Evolutionary conservation across 2,329 filamentous ascomycete species (phyloP).

Genomic region (Phaeomoniella chlamydospora): DNA sequence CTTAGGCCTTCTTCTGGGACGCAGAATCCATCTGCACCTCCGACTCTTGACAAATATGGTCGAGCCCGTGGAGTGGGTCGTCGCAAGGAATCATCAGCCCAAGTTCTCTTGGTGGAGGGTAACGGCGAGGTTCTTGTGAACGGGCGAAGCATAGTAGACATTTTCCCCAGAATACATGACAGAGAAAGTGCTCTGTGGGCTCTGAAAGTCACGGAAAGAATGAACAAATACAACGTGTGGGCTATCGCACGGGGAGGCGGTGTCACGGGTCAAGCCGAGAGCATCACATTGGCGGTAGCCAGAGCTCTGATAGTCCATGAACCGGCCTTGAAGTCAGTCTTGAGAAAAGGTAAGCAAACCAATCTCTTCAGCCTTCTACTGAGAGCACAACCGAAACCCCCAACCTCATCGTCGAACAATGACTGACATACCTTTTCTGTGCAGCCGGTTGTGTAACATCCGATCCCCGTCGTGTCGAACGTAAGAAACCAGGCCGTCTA

Average conservation of each 20-base stretch:
- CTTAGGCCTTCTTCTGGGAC: slow-evolving; percentile 61
- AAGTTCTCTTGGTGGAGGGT: slow-evolving; percentile 81
- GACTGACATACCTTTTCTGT: no score
- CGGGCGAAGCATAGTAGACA: slow-evolving; percentile 66
- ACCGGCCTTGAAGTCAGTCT: slow-evolving; percentile 71
- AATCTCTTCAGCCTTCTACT: background rate
- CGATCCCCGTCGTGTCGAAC: slow-evolving; percentile 83
- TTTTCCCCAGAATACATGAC: slow-evolving; percentile 81
- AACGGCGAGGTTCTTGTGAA: slow-evolving; percentile 84
- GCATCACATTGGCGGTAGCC: slow-evolving; percentile 76
- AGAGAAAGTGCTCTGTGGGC: slow-evolving; percentile 91
- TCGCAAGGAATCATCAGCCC: slow-evolving; percentile 75
- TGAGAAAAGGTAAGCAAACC: slow-evolving; percentile 66
- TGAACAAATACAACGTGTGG: slow-evolving; percentile 98
- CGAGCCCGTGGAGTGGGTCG: slow-evolving; percentile 67
- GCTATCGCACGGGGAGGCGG: slow-evolving; percentile 73
- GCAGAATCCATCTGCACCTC: slow-evolving; percentile 47
- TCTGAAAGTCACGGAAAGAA: slow-evolving; percentile 61
- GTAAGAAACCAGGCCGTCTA: slow-evolving; percentile 91
- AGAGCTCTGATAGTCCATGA: slow-evolving; percentile 85
- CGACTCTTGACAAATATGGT: slow-evolving; percentile 60
- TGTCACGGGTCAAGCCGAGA: slow-evolving; percentile 89
- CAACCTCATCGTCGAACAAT: no score
- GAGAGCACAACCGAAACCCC: background rate
- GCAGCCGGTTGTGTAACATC: slow-evolving; percentile 84